Evolutionary conservation across 176 grass and related monocot genomes (phyloP).

Genomic region (Oryza glaberrima): DNA sequence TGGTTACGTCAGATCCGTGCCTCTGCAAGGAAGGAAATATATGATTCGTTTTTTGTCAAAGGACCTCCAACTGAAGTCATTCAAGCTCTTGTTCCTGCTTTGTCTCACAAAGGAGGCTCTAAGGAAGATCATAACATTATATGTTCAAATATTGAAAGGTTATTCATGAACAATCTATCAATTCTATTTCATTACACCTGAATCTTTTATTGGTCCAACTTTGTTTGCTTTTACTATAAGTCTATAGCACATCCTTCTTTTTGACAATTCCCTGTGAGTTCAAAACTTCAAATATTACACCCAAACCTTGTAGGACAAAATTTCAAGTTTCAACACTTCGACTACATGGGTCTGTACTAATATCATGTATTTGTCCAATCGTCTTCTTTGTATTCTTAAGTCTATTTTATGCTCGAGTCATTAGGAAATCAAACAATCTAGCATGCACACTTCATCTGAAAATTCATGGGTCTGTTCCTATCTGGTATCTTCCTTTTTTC

Average conservation of each 20-base stretch:
- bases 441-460: neutral
- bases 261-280: neutral
- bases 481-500: neutral
- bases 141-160: conserved; percentile 80
- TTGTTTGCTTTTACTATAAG: neutral
- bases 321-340: conserved; percentile 5
- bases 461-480: conserved; percentile 1
- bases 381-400: conserved; percentile 6
- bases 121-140: conserved; percentile 64
- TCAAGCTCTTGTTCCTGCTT: conserved; percentile 69
- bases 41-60: conserved; percentile 88
- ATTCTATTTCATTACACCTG: conserved; percentile 23
- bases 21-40: conserved; percentile 72
- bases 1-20: conserved; percentile 62
- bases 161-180: conserved; percentile 17
- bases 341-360: neutral
- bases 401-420: neutral
- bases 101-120: conserved; percentile 64
- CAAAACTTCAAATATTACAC: neutral
- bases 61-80: conserved; percentile 87
- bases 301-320: conserved; percentile 3
- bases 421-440: conserved; percentile 14
- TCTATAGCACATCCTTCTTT: neutral
- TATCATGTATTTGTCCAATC: conserved; percentile 3
- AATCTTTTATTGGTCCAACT: conserved; percentile 15